phyloP scores from a whole-genome alignment of 768 basidiomycete species.

The Sistotremastrum suecicum region DNA sequence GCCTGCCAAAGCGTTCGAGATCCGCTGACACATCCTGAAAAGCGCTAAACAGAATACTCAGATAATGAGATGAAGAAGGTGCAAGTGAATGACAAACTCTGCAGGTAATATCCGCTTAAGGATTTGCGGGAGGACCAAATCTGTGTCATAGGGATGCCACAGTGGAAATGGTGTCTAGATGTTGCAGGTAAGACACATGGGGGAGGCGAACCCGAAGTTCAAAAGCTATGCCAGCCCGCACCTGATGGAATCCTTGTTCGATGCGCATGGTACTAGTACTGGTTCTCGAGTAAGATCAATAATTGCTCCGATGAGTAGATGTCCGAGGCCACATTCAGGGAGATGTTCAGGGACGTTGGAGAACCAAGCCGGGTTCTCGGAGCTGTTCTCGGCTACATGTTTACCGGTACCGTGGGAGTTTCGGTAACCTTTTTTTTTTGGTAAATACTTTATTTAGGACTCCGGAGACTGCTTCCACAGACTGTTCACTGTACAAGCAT shows the following conservation, averaged over 20 bases:
- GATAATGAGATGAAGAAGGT: neutral
- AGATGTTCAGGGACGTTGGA: too few species aligned
- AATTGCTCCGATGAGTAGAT: too few species aligned
- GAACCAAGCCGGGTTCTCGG: too few species aligned
- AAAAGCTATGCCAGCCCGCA: constrained; percentile 11
- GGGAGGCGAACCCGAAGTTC: neutral
- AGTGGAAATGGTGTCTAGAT: constrained; percentile 21
- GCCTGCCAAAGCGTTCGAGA: constrained; percentile 41
- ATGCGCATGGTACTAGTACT: constrained; percentile 30
- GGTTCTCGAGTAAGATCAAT: too few species aligned
- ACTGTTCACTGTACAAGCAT: too few species aligned
- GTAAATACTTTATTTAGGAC: too few species aligned
- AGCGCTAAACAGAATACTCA: constrained; percentile 18
- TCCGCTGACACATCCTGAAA: constrained; percentile 41
- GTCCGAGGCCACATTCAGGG: too few species aligned
- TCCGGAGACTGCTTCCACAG: too few species aligned
- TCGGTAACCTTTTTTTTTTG: too few species aligned
- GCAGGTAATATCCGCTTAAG: constrained; percentile 42
- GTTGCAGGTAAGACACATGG: constrained; percentile 1
- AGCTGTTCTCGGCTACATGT: too few species aligned
- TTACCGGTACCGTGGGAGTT: too few species aligned
- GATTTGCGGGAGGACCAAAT: constrained; percentile 47
- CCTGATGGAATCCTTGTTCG: constrained; percentile 56
- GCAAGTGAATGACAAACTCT: constrained; percentile 16
- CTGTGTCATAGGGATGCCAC: constrained; percentile 45